These are phyloP conservation scores for Canavalia ensiformis DNA, from an alignment of 306 rosid species.

Conservation along the genomic window DNA sequence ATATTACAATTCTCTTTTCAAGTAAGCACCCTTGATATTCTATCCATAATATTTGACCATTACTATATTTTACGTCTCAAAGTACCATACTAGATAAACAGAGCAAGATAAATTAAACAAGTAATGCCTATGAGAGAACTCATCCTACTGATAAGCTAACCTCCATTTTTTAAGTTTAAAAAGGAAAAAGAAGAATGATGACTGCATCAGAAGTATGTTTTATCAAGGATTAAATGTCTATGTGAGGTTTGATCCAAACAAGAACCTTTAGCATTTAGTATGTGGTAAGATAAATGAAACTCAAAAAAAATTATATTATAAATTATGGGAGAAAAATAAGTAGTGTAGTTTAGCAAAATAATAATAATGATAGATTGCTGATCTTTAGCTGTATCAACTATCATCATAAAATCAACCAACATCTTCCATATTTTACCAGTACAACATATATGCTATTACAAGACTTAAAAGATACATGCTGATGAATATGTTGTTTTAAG, in stretches of 20 bases:
- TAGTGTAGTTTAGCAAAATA: neutral
- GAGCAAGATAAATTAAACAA: conserved; percentile 2
- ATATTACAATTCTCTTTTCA: neutral
- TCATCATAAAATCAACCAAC: conserved; percentile 21
- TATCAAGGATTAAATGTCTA: neutral
- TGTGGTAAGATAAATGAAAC: conserved; percentile 23
- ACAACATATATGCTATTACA: conserved; percentile 40
- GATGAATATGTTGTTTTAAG: conserved; percentile 32
- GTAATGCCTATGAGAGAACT: conserved; percentile 10
- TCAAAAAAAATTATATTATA: neutral
- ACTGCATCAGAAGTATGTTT: conserved; percentile 13
- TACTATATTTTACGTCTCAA: conserved; percentile 13
- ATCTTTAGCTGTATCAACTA: neutral
- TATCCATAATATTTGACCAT: neutral
- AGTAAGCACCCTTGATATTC: conserved; percentile 2
- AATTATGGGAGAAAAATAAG: neutral
- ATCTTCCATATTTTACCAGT: conserved; percentile 37
- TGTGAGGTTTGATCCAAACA: neutral
- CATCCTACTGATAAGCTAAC: conserved; percentile 23
- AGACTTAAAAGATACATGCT: conserved; percentile 36
- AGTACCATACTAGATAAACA: neutral
- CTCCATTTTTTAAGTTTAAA: neutral
- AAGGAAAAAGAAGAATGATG: neutral
- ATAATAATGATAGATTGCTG: neutral
- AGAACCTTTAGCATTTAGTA: conserved; percentile 6